Conservation (phyloP, 2,329 filamentous ascomycete species). For the Magnaporthales sp. region DNA sequence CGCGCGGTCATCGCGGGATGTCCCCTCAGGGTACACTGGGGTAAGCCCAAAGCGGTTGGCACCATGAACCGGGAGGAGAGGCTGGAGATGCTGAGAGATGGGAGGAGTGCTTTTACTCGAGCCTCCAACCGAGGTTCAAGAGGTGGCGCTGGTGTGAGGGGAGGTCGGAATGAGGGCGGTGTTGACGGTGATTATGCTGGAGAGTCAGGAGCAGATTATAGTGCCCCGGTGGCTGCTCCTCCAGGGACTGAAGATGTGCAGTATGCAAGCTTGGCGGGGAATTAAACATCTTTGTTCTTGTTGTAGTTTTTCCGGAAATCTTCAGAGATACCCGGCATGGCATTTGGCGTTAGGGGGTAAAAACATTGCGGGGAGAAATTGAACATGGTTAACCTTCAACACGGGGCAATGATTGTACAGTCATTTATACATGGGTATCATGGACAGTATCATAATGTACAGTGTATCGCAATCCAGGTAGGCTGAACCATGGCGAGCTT, state of each 20-base stretch:
- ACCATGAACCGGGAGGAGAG: slow-evolving; percentile 84
- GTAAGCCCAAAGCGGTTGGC: slow-evolving; percentile 82
- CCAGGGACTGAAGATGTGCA: slow-evolving; percentile 70
- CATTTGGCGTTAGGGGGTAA: neutral
- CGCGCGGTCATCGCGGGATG: slow-evolving; percentile 86
- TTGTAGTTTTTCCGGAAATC: neutral
- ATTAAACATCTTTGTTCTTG: slow-evolving; percentile 9
- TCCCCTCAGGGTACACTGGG: slow-evolving; percentile 85
- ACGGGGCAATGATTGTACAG: neutral
- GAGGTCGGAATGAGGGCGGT: slow-evolving; percentile 8
- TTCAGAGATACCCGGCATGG: neutral
- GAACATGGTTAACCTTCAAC: neutral
- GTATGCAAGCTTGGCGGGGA: slow-evolving; percentile 77
- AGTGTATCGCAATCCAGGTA: neutral
- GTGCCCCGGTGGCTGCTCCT: slow-evolving; percentile 58
- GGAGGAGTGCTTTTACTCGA: slow-evolving; percentile 48
- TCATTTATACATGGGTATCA: slow-evolving; percentile 5
- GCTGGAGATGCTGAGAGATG: slow-evolving; percentile 71
- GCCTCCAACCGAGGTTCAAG: slow-evolving; percentile 25
- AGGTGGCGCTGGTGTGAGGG: slow-evolving; percentile 21
- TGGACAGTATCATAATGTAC: slow-evolving; percentile 4
- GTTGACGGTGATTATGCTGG: slow-evolving; percentile 16
- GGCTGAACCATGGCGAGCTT: neutral
- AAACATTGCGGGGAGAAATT: neutral
- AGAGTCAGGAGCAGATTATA: slow-evolving; percentile 16